Percentiles rank a stretch among this genome's conserved stretches.
Evolutionary conservation across 2,329 filamentous ascomycete species (phyloP).

Genomic region (Neobulgaria alba): DNA sequence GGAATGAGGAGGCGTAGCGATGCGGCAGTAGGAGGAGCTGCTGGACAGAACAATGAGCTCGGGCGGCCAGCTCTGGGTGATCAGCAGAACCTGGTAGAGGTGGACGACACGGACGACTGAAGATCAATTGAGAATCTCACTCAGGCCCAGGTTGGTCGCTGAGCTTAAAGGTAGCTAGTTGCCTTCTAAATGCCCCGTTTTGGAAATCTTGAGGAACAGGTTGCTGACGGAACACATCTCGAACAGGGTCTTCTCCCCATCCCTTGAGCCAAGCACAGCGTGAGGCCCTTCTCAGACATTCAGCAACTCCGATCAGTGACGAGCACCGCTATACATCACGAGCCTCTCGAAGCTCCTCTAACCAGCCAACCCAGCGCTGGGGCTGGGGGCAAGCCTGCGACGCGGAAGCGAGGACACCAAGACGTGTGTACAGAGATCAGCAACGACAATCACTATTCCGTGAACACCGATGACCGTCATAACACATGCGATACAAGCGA

Average conservation of each 20-base stretch:
- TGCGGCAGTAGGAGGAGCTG: conserved; percentile 9
- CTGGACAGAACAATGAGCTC: too few relatives aligned
- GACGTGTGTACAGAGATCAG: conserved; percentile 9
- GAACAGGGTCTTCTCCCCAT: too few relatives aligned
- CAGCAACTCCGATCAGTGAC: conserved; percentile 11
- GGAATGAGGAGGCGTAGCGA: conserved; percentile 7
- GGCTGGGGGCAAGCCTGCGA: neutral
- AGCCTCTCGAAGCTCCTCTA: conserved; percentile 8
- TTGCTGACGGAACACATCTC: too few relatives aligned
- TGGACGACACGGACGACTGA: conserved; percentile 10
- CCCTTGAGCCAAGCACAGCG: too few relatives aligned
- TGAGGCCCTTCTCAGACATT: conserved; percentile 10
- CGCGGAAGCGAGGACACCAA: conserved; percentile 9
- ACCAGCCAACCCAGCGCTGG: conserved; percentile 3
- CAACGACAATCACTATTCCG: conserved; percentile 7
- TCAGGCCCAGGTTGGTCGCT: conserved; percentile 13
- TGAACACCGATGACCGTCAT: conserved; percentile 5
- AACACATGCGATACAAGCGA: conserved; percentile 8
- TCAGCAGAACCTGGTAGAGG: conserved; percentile 10
- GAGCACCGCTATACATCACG: conserved; percentile 8
- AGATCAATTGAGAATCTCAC: conserved; percentile 20
- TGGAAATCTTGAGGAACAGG: conserved; percentile 13
- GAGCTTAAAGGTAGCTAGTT: conserved; percentile 17
- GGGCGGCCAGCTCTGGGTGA: conserved; percentile 9
- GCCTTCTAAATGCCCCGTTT: too few relatives aligned